Conservation (phyloP, 345 rosid species). For the Alliaria petiolata region DNA sequence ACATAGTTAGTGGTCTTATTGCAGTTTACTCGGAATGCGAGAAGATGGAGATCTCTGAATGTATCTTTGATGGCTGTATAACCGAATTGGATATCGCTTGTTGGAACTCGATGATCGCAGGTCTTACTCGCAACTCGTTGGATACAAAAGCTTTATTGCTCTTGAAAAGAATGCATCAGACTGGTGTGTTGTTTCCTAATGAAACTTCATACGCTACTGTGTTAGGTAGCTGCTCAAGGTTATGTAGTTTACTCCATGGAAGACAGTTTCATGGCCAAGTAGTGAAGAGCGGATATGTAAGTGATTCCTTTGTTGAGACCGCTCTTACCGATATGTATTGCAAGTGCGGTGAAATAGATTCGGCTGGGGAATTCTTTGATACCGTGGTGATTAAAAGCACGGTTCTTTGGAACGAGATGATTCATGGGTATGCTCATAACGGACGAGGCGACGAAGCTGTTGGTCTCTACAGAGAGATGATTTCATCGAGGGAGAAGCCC, state of each 20-base stretch:
- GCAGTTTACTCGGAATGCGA: slow-evolving; percentile 67
- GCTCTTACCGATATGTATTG: slow-evolving; percentile 70
- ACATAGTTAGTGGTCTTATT: slow-evolving; percentile 73
- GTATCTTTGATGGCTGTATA: slow-evolving; percentile 34
- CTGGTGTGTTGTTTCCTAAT: slow-evolving; percentile 43
- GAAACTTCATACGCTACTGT: slow-evolving; percentile 65
- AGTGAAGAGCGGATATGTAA: slow-evolving; percentile 48
- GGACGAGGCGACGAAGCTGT: slow-evolving; percentile 66
- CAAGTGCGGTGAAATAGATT: slow-evolving; percentile 61
- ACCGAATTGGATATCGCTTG: slow-evolving; percentile 54
- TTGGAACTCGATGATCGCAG: slow-evolving; percentile 80
- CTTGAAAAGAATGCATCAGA: slow-evolving; percentile 52
- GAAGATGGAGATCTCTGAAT: slow-evolving; percentile 45
- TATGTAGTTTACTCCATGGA: slow-evolving; percentile 56
- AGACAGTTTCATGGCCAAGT: slow-evolving; percentile 55
- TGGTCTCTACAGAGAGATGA: slow-evolving; percentile 50
- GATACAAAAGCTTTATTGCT: slow-evolving; percentile 52
- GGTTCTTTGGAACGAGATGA: slow-evolving; percentile 85
- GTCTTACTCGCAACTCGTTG: slow-evolving; percentile 47
- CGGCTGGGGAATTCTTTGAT: slow-evolving; percentile 48
- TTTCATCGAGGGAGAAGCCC: slow-evolving; percentile 45
- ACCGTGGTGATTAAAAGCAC: slow-evolving; percentile 47
- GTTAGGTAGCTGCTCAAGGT: slow-evolving; percentile 49
- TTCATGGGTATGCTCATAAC: slow-evolving; percentile 81
- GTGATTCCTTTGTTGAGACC: slow-evolving; percentile 62